These are phyloP conservation scores for Clarkia xantiana DNA, from an alignment of 345 rosid species.

Conservation along the genomic window DNA sequence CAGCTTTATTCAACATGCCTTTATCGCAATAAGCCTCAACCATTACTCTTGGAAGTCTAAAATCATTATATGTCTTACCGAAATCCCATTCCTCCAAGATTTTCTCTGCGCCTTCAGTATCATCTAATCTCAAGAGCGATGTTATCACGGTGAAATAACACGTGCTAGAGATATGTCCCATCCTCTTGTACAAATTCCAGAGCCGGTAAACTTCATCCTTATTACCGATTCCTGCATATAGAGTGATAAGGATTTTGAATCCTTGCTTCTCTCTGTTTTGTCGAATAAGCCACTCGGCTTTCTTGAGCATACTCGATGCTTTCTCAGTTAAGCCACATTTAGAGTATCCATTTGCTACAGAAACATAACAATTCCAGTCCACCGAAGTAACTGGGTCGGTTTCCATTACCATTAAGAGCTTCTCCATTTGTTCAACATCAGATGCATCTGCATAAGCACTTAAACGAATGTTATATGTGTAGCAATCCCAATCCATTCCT, in stretches of 20 bases:
- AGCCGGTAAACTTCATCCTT: conserved; percentile 38
- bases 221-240: conserved; percentile 28
- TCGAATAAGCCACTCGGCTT: conserved; percentile 6
- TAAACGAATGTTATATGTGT: conserved; percentile 28
- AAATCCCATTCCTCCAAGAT: conserved; percentile 49
- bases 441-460: conserved; percentile 36
- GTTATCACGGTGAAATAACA: conserved; percentile 35
- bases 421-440: conserved; percentile 40
- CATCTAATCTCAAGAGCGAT: conserved; percentile 38
- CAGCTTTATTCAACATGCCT: conserved; percentile 46
- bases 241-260: conserved; percentile 29
- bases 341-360: conserved; percentile 30
- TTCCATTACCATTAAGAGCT: conserved; percentile 32
- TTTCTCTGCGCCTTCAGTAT: conserved; percentile 37
- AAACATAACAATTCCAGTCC: conserved; percentile 36
- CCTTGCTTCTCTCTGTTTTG: conserved; percentile 11
- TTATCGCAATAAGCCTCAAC: conserved; percentile 34
- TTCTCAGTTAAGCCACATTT: conserved; percentile 34
- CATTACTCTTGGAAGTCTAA: conserved; percentile 28
- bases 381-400: conserved; percentile 15
- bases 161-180: conserved; percentile 20
- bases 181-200: conserved; percentile 34
- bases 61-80: conserved; percentile 16
- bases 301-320: conserved; percentile 6
- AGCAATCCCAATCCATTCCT: conserved; percentile 18